phyloP scores from a whole-genome alignment of 2,329 filamentous ascomycete genomes.

The Proliferodiscus dingleyae region DNA sequence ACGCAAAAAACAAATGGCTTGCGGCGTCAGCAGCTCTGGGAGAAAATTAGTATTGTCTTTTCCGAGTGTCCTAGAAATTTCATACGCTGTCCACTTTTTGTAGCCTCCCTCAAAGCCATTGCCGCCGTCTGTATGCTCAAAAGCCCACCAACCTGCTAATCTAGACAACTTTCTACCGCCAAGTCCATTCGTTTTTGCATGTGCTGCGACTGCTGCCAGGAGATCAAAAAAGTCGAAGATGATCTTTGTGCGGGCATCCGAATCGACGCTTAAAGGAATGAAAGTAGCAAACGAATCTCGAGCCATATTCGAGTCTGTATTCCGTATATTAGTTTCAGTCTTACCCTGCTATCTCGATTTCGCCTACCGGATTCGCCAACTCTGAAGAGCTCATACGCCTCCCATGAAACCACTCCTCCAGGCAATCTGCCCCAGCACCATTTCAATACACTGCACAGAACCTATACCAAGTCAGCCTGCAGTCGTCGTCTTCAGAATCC shows the following conservation, averaged over 20 bases:
- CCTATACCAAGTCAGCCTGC: conserved; percentile 46
- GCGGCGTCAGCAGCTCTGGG: conserved; percentile 85
- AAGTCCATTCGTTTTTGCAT: conserved; percentile 89
- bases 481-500: conserved; percentile 6
- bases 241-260: conserved; percentile 76
- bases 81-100: conserved; percentile 76
- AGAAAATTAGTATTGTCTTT: background rate
- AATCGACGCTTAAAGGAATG: conserved; percentile 89
- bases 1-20: conserved; percentile 96
- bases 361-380: conserved; percentile 92
- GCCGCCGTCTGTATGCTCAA: conserved; percentile 80
- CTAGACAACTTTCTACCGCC: conserved; percentile 90
- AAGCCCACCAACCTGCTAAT: conserved; percentile 98
- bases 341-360: conserved; percentile 21
- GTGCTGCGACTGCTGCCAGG: conserved; percentile 81
- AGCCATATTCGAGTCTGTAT: conserved; percentile 80
- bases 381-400: conserved; percentile 93
- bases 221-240: conserved; percentile 97
- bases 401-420: conserved; percentile 92
- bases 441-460: conserved; percentile 88
- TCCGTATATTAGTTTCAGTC: conserved; percentile 13
- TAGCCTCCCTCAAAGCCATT: conserved; percentile 95
- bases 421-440: conserved; percentile 97
- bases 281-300: conserved; percentile 94
- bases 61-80: conserved; percentile 6